These are phyloP conservation scores for Sugiyamaella novakii DNA, from an alignment of 1,139 yeast species.

Conservation along the genomic window DNA sequence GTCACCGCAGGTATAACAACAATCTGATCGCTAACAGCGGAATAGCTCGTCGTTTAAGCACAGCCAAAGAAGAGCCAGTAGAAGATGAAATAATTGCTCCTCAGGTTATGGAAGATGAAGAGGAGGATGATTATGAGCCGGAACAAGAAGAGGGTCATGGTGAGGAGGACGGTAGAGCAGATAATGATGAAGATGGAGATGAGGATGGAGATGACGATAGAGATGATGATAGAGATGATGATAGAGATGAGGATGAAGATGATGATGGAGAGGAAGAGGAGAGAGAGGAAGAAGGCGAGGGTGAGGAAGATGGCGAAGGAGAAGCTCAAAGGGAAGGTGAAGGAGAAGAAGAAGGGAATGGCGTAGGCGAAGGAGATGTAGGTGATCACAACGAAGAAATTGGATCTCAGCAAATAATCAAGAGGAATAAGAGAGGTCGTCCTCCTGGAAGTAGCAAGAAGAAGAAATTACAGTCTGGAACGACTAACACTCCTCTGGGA, in stretches of 20 bases:
- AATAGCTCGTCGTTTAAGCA: constrained; percentile 5
- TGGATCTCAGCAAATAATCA: constrained; percentile 15
- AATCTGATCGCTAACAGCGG: not conserved
- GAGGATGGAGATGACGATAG: constrained; percentile 27
- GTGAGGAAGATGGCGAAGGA: constrained; percentile 11
- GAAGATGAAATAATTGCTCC: not conserved
- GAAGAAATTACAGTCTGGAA: constrained; percentile 7
- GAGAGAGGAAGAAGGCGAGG: constrained; percentile 16
- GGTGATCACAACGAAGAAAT: constrained; percentile 20
- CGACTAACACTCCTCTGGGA: constrained; percentile 27
- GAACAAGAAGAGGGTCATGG: constrained; percentile 10
- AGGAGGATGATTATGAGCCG: constrained; percentile 12
- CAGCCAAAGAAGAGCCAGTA: not conserved
- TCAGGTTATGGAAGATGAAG: constrained; percentile 24
- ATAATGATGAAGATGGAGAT: constrained; percentile 29
- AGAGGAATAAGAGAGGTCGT: constrained; percentile 39
- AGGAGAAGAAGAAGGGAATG: constrained; percentile 16
- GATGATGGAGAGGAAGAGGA: constrained; percentile 17
- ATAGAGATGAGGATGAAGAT: constrained; percentile 16
- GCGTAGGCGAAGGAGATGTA: constrained; percentile 9
- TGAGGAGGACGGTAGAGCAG: constrained; percentile 20
- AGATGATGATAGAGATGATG: constrained; percentile 31
- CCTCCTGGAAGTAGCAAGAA: constrained; percentile 41
- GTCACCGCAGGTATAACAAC: not conserved
- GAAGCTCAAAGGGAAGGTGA: constrained; percentile 15